Evolutionary conservation across 2,329 filamentous ascomycete genomes (phyloP), one percentile per base, ranked within the genome.

Genomic region (Neopestalotiopsis rosae): DNA sequence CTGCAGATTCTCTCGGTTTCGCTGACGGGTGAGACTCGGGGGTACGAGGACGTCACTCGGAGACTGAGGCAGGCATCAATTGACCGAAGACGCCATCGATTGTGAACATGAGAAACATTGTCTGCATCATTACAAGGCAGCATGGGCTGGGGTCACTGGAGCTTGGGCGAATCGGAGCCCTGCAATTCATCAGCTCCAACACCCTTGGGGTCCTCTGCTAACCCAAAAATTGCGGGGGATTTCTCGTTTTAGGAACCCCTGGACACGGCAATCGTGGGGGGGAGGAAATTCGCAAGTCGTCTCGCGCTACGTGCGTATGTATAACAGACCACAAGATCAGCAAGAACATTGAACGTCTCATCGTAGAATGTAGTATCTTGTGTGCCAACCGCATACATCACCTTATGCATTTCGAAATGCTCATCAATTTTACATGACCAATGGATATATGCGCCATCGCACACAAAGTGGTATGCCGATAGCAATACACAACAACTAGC

Each of bases 81-180:
- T 20, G 45, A 65, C 69, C 63, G 59, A 72, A 69, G 71, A 68
- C 69, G 70, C 70, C 75, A 73, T 77, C 74, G 70, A 76, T 77
- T 72, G 72, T 72, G 74, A 72, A 74, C 71, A 71, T 74, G 73
- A 74, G 70, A 69, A 65, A 65, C 62, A 24, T 12, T 28, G 49
- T 57, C 42, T 66, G 63, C 63, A 66, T 57, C 63, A 66, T 66
- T 61, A 40, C 68, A 70, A 38, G 64, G 49, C 49, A 34, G 28
- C 49, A 40, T 49, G 40, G 66, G 61, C 66, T 62, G 66, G 28
- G n/a, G n/a, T n/a, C 17, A 45, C 28, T 66, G 61, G 64, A 74
- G 71, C 71, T 74, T 68, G 34, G 57, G 65, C 74, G 74, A 73
- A 76, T 75, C 71, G 71, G 70, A 71, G 42, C 49, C 40, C 38